These are phyloP conservation scores for Candida montana DNA, from an alignment of 805 yeast genomes.

Conservation along the genomic window DNA sequence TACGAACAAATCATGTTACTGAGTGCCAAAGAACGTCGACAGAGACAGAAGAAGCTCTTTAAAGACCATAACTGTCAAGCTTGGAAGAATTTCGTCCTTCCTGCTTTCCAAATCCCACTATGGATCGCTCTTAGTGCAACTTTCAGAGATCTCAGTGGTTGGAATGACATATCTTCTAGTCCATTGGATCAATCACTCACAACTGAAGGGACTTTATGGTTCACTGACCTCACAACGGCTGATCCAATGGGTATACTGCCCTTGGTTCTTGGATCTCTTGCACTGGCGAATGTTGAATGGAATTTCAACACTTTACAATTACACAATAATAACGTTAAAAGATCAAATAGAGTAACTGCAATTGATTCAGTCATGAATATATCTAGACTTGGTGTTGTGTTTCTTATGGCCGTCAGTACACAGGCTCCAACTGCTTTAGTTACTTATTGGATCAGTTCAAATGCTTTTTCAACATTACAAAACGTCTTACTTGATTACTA, in stretches of 20 bases:
- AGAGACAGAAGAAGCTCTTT: constrained; percentile 69
- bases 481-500: constrained; percentile 59
- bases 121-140: constrained; percentile 80
- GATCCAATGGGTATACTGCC: constrained; percentile 69
- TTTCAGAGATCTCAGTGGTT: constrained; percentile 69
- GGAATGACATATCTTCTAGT: constrained; percentile 28
- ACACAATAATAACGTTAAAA: constrained; percentile 32
- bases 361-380: constrained; percentile 62
- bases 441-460: constrained; percentile 89
- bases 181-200: constrained; percentile 47
- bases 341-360: constrained; percentile 47
- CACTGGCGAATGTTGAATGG: constrained; percentile 80
- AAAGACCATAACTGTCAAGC: constrained; percentile 61
- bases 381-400: constrained; percentile 69
- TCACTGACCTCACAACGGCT: constrained; percentile 49
- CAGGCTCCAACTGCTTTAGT: constrained; percentile 83
- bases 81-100: constrained; percentile 75
- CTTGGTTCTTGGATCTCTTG: constrained; percentile 58
- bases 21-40: constrained; percentile 71
- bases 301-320: constrained; percentile 57
- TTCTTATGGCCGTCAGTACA: constrained; percentile 76
- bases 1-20: constrained; percentile 75
- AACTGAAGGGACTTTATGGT: constrained; percentile 57
- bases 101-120: constrained; percentile 78
- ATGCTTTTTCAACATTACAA: constrained; percentile 68